Evolutionary conservation across 78 protist genomes (phyloP).

Genomic region (Diacronema lutheri): DNA sequence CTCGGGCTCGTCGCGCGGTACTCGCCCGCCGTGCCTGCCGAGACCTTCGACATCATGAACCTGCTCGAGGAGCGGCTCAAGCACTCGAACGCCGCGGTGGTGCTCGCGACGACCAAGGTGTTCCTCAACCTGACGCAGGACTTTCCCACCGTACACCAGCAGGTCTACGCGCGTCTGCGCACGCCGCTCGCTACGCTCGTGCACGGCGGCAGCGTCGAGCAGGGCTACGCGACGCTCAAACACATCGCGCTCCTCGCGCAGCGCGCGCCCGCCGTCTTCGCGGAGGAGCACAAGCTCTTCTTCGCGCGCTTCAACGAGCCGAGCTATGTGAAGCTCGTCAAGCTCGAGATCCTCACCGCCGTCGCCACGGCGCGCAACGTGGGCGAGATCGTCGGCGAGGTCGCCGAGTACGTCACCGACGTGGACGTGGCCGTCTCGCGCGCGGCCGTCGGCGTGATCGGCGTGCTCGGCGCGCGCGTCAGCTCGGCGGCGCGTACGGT

Average conservation of each 20-base stretch:
- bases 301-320: slow-evolving; percentile 61
- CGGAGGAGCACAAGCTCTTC: slow-evolving; percentile 41
- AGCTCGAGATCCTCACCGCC: slow-evolving; percentile 66
- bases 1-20: slow-evolving; percentile 47
- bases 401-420: slow-evolving; percentile 66
- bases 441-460: not conserved
- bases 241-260: slow-evolving; percentile 72
- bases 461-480: not conserved
- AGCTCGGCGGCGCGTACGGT: not conserved
- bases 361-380: slow-evolving; percentile 34
- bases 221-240: slow-evolving; percentile 57
- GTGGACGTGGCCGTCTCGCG: slow-evolving; percentile 31
- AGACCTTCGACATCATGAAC: slow-evolving; percentile 67
- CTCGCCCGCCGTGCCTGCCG: slow-evolving; percentile 43
- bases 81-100: slow-evolving; percentile 75
- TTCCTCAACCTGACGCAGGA: slow-evolving; percentile 74
- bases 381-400: slow-evolving; percentile 69
- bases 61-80: slow-evolving; percentile 74
- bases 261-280: slow-evolving; percentile 66
- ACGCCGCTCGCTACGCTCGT: slow-evolving; percentile 74
- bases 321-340: slow-evolving; percentile 66
- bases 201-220: slow-evolving; percentile 49
- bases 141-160: slow-evolving; percentile 59
- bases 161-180: slow-evolving; percentile 67
- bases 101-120: slow-evolving; percentile 69